Evolutionary conservation across 1,284 basidiomycete genomes (phyloP).

Genomic region (Marasmius oreades): DNA sequence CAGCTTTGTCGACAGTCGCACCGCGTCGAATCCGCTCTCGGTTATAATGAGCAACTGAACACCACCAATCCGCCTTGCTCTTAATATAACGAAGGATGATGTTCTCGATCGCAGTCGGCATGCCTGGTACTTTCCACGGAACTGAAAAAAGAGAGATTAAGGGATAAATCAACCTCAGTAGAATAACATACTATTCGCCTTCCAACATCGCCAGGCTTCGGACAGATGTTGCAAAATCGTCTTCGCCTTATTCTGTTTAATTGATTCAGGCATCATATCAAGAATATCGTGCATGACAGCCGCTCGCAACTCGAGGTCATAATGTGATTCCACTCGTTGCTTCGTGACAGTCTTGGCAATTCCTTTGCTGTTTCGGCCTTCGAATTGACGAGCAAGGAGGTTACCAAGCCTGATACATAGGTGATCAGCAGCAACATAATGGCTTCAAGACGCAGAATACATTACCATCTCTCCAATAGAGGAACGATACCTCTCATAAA

Average conservation of each 20-base stretch:
- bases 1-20: constrained; percentile 99
- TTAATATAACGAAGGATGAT: constrained; percentile 99
- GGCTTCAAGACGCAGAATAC: constrained; percentile 4
- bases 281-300: constrained; percentile 99
- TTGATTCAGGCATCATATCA: constrained; percentile 98
- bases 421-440: background rate
- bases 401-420: constrained; percentile 78
- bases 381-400: constrained; percentile 95
- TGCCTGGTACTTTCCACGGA: constrained; percentile 95
- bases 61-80: constrained; percentile 99
- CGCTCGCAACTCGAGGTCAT: constrained; percentile 95
- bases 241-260: constrained; percentile 99
- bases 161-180: constrained; percentile 4
- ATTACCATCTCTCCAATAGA: constrained; percentile 88
- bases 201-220: constrained; percentile 99
- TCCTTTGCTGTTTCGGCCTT: constrained; percentile 96
- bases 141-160: constrained; percentile 33
- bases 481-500: constrained; percentile 99
- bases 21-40: constrained; percentile 94
- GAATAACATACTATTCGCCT: constrained; percentile 81
- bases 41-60: constrained; percentile 91
- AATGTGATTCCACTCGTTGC: constrained; percentile 98
- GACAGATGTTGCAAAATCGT: constrained; percentile 97
- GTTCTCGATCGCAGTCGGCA: constrained; percentile 98
- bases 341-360: constrained; percentile 97